These are phyloP conservation scores for Danielia reshetovae DNA, from an alignment of 805 yeast species.

Conservation along the genomic window DNA sequence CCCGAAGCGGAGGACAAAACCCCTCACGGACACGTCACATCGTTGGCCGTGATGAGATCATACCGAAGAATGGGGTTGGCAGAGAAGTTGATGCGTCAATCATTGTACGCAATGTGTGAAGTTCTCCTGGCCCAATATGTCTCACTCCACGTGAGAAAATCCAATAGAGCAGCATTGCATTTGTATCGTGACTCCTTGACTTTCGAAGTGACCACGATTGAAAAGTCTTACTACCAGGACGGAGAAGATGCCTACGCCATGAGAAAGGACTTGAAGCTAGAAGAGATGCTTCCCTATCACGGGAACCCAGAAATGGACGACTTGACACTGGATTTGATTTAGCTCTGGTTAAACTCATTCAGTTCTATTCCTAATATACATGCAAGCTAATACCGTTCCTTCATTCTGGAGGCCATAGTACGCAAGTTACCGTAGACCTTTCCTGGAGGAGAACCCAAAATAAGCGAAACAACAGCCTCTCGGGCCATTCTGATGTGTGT, in stretches of 20 bases:
- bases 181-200: constrained; percentile 79
- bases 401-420: constrained; percentile 94
- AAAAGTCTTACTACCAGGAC: constrained; percentile 89
- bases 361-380: too few species aligned
- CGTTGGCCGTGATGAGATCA: constrained; percentile 91
- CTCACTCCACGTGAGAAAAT: constrained; percentile 87
- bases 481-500: constrained; percentile 98
- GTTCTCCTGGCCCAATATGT: constrained; percentile 79
- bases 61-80: constrained; percentile 95
- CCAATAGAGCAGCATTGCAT: constrained; percentile 91
- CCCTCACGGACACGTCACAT: constrained; percentile 93
- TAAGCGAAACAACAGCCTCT: constrained; percentile 90
- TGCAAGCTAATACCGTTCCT: constrained; percentile 86
- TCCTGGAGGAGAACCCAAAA: constrained; percentile 97
- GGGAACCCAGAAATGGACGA: constrained; percentile 49
- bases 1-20: constrained; percentile 68
- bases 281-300: constrained; percentile 57
- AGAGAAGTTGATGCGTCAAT: constrained; percentile 83
- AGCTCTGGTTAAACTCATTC: too few species aligned
- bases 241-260: constrained; percentile 97
- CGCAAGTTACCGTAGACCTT: constrained; percentile 96
- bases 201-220: constrained; percentile 79
- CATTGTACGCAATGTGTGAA: constrained; percentile 75
- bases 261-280: constrained; percentile 64
- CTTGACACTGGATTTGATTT: constrained; percentile 33